These are phyloP conservation scores for Starmerella gropengiesseri DNA, from an alignment of 805 yeast species.

Conservation along the genomic window DNA sequence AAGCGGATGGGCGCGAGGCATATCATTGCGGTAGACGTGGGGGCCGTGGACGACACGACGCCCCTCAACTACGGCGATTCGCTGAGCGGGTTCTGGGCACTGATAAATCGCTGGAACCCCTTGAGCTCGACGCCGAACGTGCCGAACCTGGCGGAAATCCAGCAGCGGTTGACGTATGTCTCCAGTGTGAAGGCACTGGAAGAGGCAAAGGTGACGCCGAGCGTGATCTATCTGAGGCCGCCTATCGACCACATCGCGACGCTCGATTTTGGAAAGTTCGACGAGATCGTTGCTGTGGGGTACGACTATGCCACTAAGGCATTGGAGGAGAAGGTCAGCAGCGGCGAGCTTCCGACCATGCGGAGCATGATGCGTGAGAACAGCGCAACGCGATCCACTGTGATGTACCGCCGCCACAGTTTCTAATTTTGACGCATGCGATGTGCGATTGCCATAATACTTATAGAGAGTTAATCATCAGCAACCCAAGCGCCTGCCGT, in stretches of 20 bases:
- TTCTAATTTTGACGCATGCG: slow-evolving; percentile 3
- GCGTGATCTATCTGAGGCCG: slow-evolving; percentile 80
- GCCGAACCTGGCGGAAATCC: slow-evolving; percentile 92
- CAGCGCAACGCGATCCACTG: slow-evolving; percentile 13
- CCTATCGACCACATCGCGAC: slow-evolving; percentile 91
- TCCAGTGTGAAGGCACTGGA: slow-evolving; percentile 91
- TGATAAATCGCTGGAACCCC: slow-evolving; percentile 79
- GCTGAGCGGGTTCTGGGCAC: slow-evolving; percentile 82
- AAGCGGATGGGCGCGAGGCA: slow-evolving; percentile 70
- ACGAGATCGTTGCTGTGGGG: slow-evolving; percentile 78
- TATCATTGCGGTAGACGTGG: slow-evolving; percentile 90
- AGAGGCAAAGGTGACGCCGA: slow-evolving; percentile 70
- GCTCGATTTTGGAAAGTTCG: slow-evolving; percentile 82
- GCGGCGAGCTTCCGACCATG: slow-evolving; percentile 49
- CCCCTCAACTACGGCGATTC: slow-evolving; percentile 90
- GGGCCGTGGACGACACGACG: slow-evolving; percentile 83
- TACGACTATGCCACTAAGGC: slow-evolving; percentile 54
- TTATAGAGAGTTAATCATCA: too few species aligned
- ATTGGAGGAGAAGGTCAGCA: slow-evolving; percentile 41
- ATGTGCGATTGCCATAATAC: too few species aligned
- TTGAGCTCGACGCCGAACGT: slow-evolving; percentile 78
- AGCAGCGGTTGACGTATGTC: slow-evolving; percentile 83
- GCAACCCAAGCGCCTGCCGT: too few species aligned
- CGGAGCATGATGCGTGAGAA: slow-evolving; percentile 16
- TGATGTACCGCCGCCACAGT: slow-evolving; percentile 18